Evolutionary conservation across 768 basidiomycete genomes (phyloP), one percentile per base, ranked within the genome.

Genomic region (Suillus decipiens): DNA sequence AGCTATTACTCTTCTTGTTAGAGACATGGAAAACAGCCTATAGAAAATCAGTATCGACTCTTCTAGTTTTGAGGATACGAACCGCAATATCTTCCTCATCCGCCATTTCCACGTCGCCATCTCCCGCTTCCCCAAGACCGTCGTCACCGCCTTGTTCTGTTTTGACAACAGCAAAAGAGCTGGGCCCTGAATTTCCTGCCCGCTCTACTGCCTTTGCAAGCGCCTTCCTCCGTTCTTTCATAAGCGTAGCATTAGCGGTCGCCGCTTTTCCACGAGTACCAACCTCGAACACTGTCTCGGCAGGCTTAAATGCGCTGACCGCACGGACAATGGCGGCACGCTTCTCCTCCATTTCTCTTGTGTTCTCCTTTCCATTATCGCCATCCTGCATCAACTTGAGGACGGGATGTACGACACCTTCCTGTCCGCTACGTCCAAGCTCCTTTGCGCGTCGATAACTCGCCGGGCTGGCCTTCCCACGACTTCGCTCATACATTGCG

Each of bases 211-310:
- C 88, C 71, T 86, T 93, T 50, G 76, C 78, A 64, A 97, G 76
- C 2, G 92, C 88, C 72, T 89, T 91, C 68, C 95, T 80, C 37
- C 96, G 82, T 67, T 92, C 88, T 73, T 91, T 92, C 96, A 99
- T 99, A 62, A 99, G 78, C 37, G 84, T 79, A 2, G 88, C 84
- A 60, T 86, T 88, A 3, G 78, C 81, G 62, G 82, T 87, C 22
- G 75, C 76, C 50, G 77, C 73, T 70, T 82, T 84, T 3, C 89
- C 90, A 68, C 93, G 87, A 11, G 86, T 84, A 1, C 90, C 92
- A 37, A 95, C 80, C 76, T 99, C 96, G 64, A 99, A 89, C 37
- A 97, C 89, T 0, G 96, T 99, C 75, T 98, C 96, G 0, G 81
- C 72, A 17, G 96, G 96, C 28, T 80, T 84, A 80, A 97, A 99